Evolutionary conservation across 352 stramenopile species (phyloP), one percentile per base, ranked within the genome.

Genomic region (Phytophthora uliginosa): DNA sequence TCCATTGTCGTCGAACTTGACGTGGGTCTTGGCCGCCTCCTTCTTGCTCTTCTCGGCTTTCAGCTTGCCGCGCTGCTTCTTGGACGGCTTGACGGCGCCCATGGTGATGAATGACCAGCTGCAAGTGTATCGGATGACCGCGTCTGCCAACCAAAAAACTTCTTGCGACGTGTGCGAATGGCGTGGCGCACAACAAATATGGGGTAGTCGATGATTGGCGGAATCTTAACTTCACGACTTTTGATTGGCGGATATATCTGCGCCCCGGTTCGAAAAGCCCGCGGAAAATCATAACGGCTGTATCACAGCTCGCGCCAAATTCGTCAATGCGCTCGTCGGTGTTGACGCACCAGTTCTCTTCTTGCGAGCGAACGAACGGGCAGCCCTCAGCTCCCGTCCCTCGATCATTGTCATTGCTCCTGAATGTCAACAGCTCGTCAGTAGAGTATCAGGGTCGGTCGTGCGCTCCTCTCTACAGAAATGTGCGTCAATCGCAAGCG

Each of bases 51-150:
- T 63, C 28, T 34, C 13, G 22, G 63, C 56, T 64, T 93, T 94
- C 52, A 83, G 71, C 81, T 93, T 93, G 64, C 84, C 84, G 51
- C 86, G 85, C 73, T 93, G 85, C 77, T 94, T 94, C 83, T 94
- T 92, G 22, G 86, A 94, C 51, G 76, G 85, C 68, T 92, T 94
- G 8, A 74, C 63, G 28, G 76, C 72, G 24, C 51, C 74, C 85
- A 93, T 94, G 54, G 31, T 63, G 51, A 31, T 60, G 51, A 53
- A 66, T 54, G n/a, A 34, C 47, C 15, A 15, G 47, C 47, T 31
- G 42, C 42, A 20, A 15, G 20, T 15, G 9, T 56, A 13, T 36
- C 50, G 50, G 6, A 36, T 17, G 26, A 59, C 17, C n/a, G 22
- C 50, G 18, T 17, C 36, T 70, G 54, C 71, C 70, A 81, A 71